Base-by-base conservation (phyloP, 179 eudicot species). In the Spinacia oleracea region DNA sequence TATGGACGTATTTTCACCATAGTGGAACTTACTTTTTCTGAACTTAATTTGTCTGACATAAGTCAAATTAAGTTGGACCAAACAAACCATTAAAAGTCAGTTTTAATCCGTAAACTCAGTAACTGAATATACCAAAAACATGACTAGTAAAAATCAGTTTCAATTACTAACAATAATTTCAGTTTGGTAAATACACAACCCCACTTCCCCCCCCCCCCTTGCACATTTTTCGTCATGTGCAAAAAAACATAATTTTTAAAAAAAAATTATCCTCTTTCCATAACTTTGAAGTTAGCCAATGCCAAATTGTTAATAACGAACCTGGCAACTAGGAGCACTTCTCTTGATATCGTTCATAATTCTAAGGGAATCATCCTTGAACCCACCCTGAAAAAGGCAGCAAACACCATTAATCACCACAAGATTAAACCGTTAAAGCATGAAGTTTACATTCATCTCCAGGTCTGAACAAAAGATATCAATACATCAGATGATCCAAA, bases 301-400 rank as follows among this genome's bases (percentile, higher is more conserved):
- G 8, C 6, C 21, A 21, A 71, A 70, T 53, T 25, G 14, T 8
- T 43, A 29, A 42, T 25, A 74, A 86, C 86, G 70, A 80, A 95
- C 98, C 98, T 95, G 98, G 84, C 97, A 95, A 43, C 85, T 79
- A 40, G 92, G 82, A 81, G 81, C 82, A 81, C 76, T 79, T 86
- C 81, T 87, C 67, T 86, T 87, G 78, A 95, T 93, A 9, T 87
- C 89, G 85, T 86, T 90, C 93, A 95, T 91, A 73, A 93, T 91
- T 84, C 87, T 93, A 80, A 90, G 59, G 40, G 98, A 95, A 74
- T 93, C 97, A 81, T 91, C 97, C 87, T 82, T 87, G 72, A 95
- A 95, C 45, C 98, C 98, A 86, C 90, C 87, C 98, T 95, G 83
- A 76, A 84, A 84, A 73, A 56, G 14, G 62, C 53, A 72, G 62